These are phyloP conservation scores for Pestalotiopsis sp. DNA, from an alignment of 2,329 filamentous ascomycete species.

Conservation along the genomic window DNA sequence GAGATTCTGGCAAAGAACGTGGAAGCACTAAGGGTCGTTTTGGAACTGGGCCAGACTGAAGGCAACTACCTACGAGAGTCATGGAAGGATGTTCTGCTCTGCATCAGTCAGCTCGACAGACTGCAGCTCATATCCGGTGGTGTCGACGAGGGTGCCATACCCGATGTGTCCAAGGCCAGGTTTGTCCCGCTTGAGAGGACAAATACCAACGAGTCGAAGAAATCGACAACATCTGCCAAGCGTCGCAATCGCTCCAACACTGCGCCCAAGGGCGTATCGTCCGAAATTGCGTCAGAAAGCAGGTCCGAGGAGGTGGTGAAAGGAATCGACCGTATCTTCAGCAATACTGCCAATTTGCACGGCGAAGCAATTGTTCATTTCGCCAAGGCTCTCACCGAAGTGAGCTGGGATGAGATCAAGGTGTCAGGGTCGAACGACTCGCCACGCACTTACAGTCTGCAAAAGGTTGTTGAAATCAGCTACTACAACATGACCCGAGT, in stretches of 20 bases:
- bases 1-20: constrained; percentile 97
- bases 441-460: constrained; percentile 92
- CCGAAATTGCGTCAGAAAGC: constrained; percentile 88
- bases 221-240: constrained; percentile 64
- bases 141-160: constrained; percentile 88
- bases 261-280: constrained; percentile 66
- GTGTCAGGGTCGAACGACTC: constrained; percentile 95
- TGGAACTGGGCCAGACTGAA: constrained; percentile 91
- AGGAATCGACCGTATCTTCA: constrained; percentile 93
- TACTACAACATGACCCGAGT: constrained; percentile 99
- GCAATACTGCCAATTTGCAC: constrained; percentile 89
- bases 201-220: constrained; percentile 60
- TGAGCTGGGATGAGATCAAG: constrained; percentile 99
- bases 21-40: constrained; percentile 86
- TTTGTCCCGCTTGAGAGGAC: constrained; percentile 64
- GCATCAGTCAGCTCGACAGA: constrained; percentile 92
- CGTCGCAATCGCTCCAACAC: constrained; percentile 56
- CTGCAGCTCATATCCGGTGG: constrained; percentile 94
- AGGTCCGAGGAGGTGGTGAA: constrained; percentile 92
- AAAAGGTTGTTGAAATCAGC: constrained; percentile 98
- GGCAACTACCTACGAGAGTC: constrained; percentile 87
- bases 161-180: constrained; percentile 85
- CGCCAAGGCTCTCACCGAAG: constrained; percentile 86
- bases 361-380: constrained; percentile 96
- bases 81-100: constrained; percentile 94